Percentiles rank a stretch among this genome's conserved stretches.
Conservation (phyloP, 139 green algal species). For the Chlorella ohadii region DNA sequence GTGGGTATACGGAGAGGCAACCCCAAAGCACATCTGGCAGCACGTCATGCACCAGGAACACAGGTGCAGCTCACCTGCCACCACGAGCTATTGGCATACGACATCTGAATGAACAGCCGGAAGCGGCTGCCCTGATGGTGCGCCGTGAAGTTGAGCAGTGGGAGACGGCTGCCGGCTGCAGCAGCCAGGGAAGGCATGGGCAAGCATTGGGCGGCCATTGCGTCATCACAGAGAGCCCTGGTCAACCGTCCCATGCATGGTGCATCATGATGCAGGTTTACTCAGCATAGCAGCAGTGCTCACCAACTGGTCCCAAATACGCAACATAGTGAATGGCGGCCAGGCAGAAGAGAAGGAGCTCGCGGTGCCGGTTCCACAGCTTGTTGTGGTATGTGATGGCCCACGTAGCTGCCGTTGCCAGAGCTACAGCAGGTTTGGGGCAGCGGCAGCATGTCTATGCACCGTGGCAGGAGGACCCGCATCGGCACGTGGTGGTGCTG, state of each 20-base stretch:
- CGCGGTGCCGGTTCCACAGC: not conserved
- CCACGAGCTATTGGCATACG: not conserved
- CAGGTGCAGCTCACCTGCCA: conserved; percentile 4
- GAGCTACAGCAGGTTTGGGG: not conserved
- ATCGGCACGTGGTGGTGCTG: too few relatives aligned
- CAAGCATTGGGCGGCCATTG: not conserved
- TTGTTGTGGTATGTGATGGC: not conserved
- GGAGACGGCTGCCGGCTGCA: not conserved
- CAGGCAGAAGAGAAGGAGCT: not conserved
- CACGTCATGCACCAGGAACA: too few relatives aligned
- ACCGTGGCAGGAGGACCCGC: too few relatives aligned
- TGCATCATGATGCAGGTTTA: too few relatives aligned
- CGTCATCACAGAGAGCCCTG: not conserved
- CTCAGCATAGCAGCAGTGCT: too few relatives aligned
- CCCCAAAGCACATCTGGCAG: too few relatives aligned
- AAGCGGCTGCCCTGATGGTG: not conserved
- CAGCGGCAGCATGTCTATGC: too few relatives aligned
- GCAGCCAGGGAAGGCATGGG: not conserved
- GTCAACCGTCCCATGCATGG: too few relatives aligned
- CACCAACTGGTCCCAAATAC: too few relatives aligned
- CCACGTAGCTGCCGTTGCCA: not conserved
- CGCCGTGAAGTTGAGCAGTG: not conserved
- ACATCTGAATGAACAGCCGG: not conserved
- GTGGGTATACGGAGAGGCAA: too few relatives aligned
- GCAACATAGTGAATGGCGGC: not conserved